Evolutionary conservation across 345 rosid genomes (phyloP), one percentile per base, ranked within the genome.

Genomic region (Gossypioides kirkii): DNA sequence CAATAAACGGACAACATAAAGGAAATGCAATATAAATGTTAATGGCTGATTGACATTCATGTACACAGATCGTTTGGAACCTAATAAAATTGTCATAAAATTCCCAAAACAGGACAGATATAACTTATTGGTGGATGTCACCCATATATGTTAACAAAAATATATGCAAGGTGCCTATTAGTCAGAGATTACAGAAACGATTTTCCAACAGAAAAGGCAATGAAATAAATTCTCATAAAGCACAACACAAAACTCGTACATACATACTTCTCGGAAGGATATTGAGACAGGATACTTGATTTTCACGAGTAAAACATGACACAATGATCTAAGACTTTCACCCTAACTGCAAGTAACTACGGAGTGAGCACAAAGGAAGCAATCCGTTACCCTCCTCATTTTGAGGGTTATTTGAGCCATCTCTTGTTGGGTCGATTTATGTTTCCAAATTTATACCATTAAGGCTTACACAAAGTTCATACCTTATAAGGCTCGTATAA

Each of bases 1-100:
- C 79, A 72, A 72, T 70, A 59, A 66, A 58, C 28, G 28, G 26
- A n/a, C 46, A 16, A 25, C 22, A 38, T 52, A 56, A 49, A 61
- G 46, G 36, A 66, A 71, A 32, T 54, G 63, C 10, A 23, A 53
- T 12, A 11, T 47, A 28, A 16, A 68, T 18, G n/a, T 22, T 54
- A 20, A 74, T 61, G 11, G 71, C 71, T 38, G 63, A 36, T 61
- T n/a, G 46, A 67, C 8, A 43, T 49, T 55, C 60, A 52, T 20
- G 7, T 20, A 32, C 0, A 23, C 17, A 11, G 10, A 52, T 13
- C 10, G 4, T 47, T 32, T 4, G 23, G 20, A 46, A 9, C 38
- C 38, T 55, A 20, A 53, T n/a, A 70, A 23, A 54, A 43, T 8
- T 20, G 70, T 26, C 25, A 26, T 25, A 46, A 49, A 26, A 4